A percentile compares a stretch with the other conserved stretches of the same genome.
phyloP scores from a whole-genome alignment of 768 basidiomycete genomes.

The Podaxis sp. region DNA sequence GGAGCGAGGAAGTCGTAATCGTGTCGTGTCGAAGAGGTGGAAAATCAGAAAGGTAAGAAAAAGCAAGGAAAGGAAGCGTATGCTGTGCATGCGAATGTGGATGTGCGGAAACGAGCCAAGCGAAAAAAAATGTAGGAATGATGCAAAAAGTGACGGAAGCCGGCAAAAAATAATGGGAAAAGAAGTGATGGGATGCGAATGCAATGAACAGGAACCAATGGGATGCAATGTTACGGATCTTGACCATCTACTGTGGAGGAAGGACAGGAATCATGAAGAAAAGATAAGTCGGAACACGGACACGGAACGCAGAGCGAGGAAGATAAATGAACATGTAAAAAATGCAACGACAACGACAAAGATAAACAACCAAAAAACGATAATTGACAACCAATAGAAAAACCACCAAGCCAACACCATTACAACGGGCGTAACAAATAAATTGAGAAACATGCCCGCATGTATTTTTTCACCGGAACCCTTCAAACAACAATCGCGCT shows the following conservation, averaged over 20 bases:
- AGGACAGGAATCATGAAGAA: not conserved
- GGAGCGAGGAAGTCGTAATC: conserved; percentile 14
- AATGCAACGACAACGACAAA: conserved; percentile 10
- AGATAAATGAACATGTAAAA: not conserved
- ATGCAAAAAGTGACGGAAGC: conserved; percentile 3
- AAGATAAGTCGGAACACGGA: not conserved
- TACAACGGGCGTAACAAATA: not conserved
- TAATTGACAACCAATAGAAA: conserved; percentile 11
- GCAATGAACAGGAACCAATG: not conserved
- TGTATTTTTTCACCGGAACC: conserved; percentile 16
- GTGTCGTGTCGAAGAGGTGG: conserved; percentile 11
- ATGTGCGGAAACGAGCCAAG: not conserved
- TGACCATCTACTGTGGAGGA: not conserved
- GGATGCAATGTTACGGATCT: not conserved
- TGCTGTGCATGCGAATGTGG: not conserved
- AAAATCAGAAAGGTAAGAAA: conserved; percentile 11
- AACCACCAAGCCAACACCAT: not conserved
- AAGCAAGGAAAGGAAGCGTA: conserved; percentile 10
- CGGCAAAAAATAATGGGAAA: not conserved
- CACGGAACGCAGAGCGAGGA: not conserved
- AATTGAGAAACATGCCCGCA: conserved; percentile 2
- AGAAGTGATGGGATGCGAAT: conserved; percentile 1
- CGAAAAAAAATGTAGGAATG: not conserved
- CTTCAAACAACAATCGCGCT: conserved; percentile 25
- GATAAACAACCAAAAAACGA: conserved; percentile 3